A percentile compares a stretch with the other conserved stretches of the same genome.
Evolutionary conservation across 2,329 filamentous ascomycete genomes (phyloP).

Genomic region (Lachnellula willkommii): DNA sequence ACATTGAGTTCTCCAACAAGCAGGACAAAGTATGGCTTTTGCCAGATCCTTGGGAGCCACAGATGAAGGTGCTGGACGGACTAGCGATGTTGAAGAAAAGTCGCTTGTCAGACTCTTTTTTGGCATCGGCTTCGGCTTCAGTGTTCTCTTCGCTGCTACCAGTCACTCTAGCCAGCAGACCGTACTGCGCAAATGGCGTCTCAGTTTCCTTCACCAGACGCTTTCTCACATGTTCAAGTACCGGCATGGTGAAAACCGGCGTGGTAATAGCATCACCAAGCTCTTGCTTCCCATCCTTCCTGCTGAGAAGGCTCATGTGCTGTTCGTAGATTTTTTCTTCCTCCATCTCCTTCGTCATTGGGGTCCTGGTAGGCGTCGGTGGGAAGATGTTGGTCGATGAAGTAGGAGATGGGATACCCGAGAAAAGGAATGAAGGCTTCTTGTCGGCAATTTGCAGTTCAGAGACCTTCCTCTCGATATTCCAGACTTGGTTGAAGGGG

Average conservation of each 20-base stretch:
- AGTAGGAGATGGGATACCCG: too few species aligned
- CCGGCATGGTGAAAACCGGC: slow-evolving; percentile 20
- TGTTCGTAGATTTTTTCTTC: neutral
- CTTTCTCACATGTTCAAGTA: slow-evolving; percentile 12
- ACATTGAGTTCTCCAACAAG: slow-evolving; percentile 46
- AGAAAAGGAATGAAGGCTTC: too few species aligned
- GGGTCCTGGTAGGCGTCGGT: too few species aligned
- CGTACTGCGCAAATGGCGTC: slow-evolving; percentile 21
- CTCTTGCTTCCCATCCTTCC: neutral
- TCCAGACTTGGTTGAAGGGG: too few species aligned
- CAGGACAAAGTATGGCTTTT: slow-evolving; percentile 57
- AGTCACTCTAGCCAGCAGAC: slow-evolving; percentile 20
- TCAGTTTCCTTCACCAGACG: neutral
- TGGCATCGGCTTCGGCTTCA: neutral
- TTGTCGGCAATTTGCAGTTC: too few species aligned
- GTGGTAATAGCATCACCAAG: slow-evolving; percentile 7
- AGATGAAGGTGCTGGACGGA: slow-evolving; percentile 56
- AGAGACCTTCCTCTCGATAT: too few species aligned
- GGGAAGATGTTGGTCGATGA: too few species aligned
- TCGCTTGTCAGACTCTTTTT: slow-evolving; percentile 19
- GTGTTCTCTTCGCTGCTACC: neutral
- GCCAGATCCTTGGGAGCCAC: slow-evolving; percentile 57
- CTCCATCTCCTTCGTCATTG: neutral
- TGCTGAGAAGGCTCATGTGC: neutral
- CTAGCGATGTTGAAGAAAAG: slow-evolving; percentile 48